Evolutionary conservation across 495 filamentous ascomycete genomes (phyloP), one percentile per base, ranked within the genome.

Genomic region (Pseudomonodictys pantanalensis): DNA sequence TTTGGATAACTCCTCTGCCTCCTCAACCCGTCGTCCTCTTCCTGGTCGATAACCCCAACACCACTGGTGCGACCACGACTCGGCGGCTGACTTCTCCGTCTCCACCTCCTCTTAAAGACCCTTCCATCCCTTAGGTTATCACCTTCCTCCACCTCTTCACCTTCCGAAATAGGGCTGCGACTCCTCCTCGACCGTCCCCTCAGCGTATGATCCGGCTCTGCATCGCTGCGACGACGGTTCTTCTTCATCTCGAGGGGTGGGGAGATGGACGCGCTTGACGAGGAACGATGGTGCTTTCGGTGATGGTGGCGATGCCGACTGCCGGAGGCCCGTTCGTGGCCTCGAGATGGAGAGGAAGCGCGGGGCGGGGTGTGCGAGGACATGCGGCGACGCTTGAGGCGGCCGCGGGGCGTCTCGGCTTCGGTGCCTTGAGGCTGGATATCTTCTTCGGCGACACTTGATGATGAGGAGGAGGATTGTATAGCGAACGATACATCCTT

Each of bases 1-100:
- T 58, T 58, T 25, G 55, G 55, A 23, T 50, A 33, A 30, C 55
- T 58, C 46, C 44, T 58, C 46, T 58, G 55, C 46, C 55, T 50
- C 23, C 55, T 41, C 3, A 41, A 4, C 38, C 12, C 38, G 38
- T 18, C 38, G 8, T 15, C 44, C 32, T 35, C 8, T n/a, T 41
- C 38, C 5, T 15, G 15, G 5, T 15, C 38, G 15, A 5, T 18
- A 20, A 29, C 44, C 20, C 22, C 30, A 12, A 0, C 45, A 42
- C 45, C 32, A 29, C 25, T 46, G 25, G 11, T 26, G 23, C 55
- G 28, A 18, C 47, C 42, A 29, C 55, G 30, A 43, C 55, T 58
- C 44, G 55, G 55, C 55, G 55, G 55, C 45, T 17, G 30, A 26
- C 55, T 58, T 35, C 55, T 58, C 35, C 43, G 49, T 46, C 55